phyloP scores from a whole-genome alignment of 331 rosid genomes.

The Rhamnella rubrinervis region DNA sequence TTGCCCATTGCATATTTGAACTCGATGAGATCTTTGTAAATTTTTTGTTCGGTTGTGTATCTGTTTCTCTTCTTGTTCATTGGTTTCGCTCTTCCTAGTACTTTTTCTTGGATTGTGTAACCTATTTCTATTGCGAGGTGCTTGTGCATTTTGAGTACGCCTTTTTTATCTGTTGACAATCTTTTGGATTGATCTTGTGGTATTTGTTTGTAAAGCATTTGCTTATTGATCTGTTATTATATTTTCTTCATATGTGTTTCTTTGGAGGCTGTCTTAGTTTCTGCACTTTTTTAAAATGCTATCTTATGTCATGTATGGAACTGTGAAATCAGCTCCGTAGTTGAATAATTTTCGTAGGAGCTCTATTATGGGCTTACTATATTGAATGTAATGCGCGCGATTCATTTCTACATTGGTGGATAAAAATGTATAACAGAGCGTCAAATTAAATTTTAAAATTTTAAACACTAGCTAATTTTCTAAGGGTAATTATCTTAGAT shows the following conservation, averaged over 20 bases:
- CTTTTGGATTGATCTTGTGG: conserved; percentile 9
- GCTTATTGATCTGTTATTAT: conserved; percentile 13
- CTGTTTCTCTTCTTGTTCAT: conserved; percentile 15
- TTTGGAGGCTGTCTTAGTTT: too few species aligned
- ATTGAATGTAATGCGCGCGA: too few species aligned
- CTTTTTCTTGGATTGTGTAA: conserved; percentile 23
- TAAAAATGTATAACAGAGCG: too few species aligned
- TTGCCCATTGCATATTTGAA: conserved; percentile 36
- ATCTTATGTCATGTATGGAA: too few species aligned
- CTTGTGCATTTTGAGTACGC: conserved; percentile 20
- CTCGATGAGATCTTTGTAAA: conserved; percentile 70
- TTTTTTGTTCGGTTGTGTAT: conserved; percentile 34
- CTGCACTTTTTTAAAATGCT: too few species aligned
- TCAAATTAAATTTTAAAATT: too few species aligned
- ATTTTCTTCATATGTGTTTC: neutral
- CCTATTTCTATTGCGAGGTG: conserved; percentile 20
- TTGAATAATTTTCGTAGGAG: too few species aligned
- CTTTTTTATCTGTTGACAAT: neutral
- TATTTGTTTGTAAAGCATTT: conserved; percentile 32
- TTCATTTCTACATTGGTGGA: too few species aligned
- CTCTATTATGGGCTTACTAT: too few species aligned
- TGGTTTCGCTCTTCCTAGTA: conserved; percentile 16
- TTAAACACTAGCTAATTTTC: too few species aligned
- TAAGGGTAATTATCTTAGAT: too few species aligned
- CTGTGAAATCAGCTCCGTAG: too few species aligned